phyloP scores from a whole-genome alignment of 1,284 basidiomycete species.

The Veloporphyrellus conicus region DNA sequence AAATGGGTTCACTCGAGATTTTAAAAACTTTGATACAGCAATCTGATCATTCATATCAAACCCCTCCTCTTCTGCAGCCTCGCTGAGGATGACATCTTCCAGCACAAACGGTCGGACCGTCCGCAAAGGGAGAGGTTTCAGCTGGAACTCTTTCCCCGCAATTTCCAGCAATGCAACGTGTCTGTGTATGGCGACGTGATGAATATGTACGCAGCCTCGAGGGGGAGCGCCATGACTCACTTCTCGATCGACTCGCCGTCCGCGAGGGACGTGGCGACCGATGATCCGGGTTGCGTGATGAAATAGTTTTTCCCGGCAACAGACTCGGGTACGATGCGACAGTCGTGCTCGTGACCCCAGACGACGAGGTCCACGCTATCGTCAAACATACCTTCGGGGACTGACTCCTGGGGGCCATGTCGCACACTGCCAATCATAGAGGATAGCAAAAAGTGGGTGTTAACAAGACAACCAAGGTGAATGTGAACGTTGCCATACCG shows the following conservation, averaged over 20 bases:
- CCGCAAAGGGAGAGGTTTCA: conserved; percentile 82
- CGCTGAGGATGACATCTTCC: conserved; percentile 73
- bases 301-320: conserved; percentile 90
- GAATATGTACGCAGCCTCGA: not conserved
- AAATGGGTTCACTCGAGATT: conserved; percentile 49
- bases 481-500: conserved; percentile 55
- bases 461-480: not conserved
- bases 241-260: conserved; percentile 89
- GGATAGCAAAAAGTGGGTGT: not conserved
- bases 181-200: conserved; percentile 40
- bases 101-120: conserved; percentile 96
- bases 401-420: conserved; percentile 88
- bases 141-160: conserved; percentile 80
- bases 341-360: conserved; percentile 99
- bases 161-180: conserved; percentile 85
- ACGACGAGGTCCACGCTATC: conserved; percentile 91
- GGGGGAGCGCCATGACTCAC: conserved; percentile 41
- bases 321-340: conserved; percentile 83
- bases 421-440: conserved; percentile 60
- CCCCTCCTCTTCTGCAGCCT: conserved; percentile 71
- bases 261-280: conserved; percentile 88
- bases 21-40: conserved; percentile 76
- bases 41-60: conserved; percentile 78
- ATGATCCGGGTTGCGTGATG: conserved; percentile 93
- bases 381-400: conserved; percentile 96